These are phyloP conservation scores for Lentinula sp. DNA, from an alignment of 768 basidiomycete species.

Conservation along the genomic window DNA sequence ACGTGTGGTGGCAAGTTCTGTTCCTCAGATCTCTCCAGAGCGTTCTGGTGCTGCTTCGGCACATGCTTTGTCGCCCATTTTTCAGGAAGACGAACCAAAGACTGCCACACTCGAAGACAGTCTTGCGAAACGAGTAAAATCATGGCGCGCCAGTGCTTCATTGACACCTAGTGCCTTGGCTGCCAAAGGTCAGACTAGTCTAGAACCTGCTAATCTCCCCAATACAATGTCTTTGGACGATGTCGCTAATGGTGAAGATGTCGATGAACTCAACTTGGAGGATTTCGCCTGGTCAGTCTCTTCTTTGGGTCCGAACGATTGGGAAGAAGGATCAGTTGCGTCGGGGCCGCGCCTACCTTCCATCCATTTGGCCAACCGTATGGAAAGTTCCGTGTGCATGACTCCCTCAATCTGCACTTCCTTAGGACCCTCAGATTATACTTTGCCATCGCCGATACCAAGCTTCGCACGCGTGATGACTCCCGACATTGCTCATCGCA, in stretches of 20 bases:
- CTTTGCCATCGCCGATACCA: slow-evolving; percentile 27
- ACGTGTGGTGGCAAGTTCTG: slow-evolving; percentile 26
- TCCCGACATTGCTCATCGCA: slow-evolving; percentile 53
- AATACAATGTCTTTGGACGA: slow-evolving; percentile 32
- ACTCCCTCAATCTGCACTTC: slow-evolving; percentile 52
- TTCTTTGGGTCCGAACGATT: slow-evolving; percentile 55
- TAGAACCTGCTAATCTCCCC: slow-evolving; percentile 47
- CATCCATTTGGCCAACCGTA: slow-evolving; percentile 48
- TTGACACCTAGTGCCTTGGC: slow-evolving; percentile 42
- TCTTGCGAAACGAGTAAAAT: slow-evolving; percentile 51
- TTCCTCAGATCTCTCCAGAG: slow-evolving; percentile 19
- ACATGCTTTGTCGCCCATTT: slow-evolving; percentile 50
- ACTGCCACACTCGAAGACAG: slow-evolving; percentile 35
- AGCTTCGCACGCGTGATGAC: slow-evolving; percentile 38
- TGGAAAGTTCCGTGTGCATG: slow-evolving; percentile 49
- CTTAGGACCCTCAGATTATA: slow-evolving; percentile 48
- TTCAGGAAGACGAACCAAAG: slow-evolving; percentile 54
- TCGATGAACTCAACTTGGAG: slow-evolving; percentile 47
- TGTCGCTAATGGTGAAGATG: slow-evolving; percentile 16
- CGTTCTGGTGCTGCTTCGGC: slow-evolving; percentile 14
- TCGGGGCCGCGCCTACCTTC: slow-evolving; percentile 36
- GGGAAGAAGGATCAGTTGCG: slow-evolving; percentile 31
- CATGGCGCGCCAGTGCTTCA: slow-evolving; percentile 59
- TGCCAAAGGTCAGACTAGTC: slow-evolving; percentile 40
- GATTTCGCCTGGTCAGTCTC: slow-evolving; percentile 70